A percentile compares a stretch with the other conserved stretches of the same genome.
Evolutionary conservation across 177 flowering plant genomes (phyloP).

Genomic region (Tripterygium wilfordii): DNA sequence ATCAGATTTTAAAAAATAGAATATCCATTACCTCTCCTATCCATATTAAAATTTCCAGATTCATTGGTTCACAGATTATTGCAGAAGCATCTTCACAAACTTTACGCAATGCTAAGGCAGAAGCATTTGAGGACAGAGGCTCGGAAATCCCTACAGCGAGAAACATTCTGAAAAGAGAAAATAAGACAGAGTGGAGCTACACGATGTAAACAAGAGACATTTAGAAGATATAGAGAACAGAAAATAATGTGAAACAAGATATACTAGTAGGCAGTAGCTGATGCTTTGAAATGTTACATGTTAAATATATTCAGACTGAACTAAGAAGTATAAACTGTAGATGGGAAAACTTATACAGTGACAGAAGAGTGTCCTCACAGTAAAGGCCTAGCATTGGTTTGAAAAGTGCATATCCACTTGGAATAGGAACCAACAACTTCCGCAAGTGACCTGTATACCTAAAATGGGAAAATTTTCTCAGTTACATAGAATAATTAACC

Average conservation of each 20-base stretch:
- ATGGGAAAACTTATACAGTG: too few relatives aligned
- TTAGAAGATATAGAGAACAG: neutral
- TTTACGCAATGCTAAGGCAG: constrained; percentile 82
- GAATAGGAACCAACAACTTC: constrained; percentile 93
- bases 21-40: constrained; percentile 89
- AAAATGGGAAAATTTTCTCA: constrained; percentile 12
- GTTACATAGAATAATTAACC: neutral
- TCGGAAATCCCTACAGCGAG: constrained; percentile 80
- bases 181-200: neutral
- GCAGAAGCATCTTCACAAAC: constrained; percentile 86
- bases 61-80: constrained; percentile 58
- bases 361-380: constrained; percentile 46
- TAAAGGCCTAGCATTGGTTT: constrained; percentile 49
- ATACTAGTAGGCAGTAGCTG: neutral
- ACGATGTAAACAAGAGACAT: neutral
- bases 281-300: neutral
- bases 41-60: constrained; percentile 86
- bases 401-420: constrained; percentile 67
- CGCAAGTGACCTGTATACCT: constrained; percentile 88
- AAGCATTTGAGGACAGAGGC: constrained; percentile 61
- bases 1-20: too few relatives aligned
- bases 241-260: neutral
- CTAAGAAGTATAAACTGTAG: too few relatives aligned
- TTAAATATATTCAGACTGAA: too few relatives aligned
- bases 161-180: constrained; percentile 70